phyloP scores from a whole-genome alignment of 2,329 filamentous ascomycete species.

The Bretziella fagacearum region DNA sequence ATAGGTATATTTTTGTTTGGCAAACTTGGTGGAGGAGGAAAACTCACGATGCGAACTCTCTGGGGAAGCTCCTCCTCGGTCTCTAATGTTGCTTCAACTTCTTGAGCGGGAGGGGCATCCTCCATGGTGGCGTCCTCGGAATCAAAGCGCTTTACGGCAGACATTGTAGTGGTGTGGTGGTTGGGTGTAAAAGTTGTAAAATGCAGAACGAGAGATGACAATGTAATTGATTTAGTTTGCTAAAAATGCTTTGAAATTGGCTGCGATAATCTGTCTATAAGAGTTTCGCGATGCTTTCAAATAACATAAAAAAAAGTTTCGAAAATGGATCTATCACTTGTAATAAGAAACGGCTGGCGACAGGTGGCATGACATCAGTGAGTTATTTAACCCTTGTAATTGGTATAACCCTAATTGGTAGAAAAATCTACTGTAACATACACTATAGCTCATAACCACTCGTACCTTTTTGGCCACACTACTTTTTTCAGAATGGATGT shows the following conservation, averaged over 20 bases:
- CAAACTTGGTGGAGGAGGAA: slow-evolving; percentile 4
- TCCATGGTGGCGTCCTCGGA: slow-evolving; percentile 27
- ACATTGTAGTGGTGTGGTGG: slow-evolving; percentile 8
- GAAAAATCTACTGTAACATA: background rate
- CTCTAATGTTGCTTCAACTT: slow-evolving; percentile 17
- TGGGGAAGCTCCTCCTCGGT: slow-evolving; percentile 31
- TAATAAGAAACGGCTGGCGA: background rate
- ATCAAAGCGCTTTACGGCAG: slow-evolving; percentile 10
- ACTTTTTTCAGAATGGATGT: background rate
- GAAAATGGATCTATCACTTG: background rate
- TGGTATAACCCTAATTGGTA: background rate
- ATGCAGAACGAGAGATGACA: background rate
- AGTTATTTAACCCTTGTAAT: background rate
- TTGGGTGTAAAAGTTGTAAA: background rate
- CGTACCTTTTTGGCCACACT: background rate
- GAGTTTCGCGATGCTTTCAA: background rate
- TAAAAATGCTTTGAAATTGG: background rate
- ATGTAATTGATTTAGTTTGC: background rate
- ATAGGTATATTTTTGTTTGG: background rate
- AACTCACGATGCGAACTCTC: slow-evolving; percentile 44
- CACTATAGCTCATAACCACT: too few species aligned
- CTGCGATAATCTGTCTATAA: background rate
- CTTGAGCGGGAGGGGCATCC: slow-evolving; percentile 25
- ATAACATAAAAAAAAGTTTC: background rate
- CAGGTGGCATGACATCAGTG: background rate